Evolutionary conservation across 306 rosid genomes (phyloP).

Genomic region (Begonia loranthoides): DNA sequence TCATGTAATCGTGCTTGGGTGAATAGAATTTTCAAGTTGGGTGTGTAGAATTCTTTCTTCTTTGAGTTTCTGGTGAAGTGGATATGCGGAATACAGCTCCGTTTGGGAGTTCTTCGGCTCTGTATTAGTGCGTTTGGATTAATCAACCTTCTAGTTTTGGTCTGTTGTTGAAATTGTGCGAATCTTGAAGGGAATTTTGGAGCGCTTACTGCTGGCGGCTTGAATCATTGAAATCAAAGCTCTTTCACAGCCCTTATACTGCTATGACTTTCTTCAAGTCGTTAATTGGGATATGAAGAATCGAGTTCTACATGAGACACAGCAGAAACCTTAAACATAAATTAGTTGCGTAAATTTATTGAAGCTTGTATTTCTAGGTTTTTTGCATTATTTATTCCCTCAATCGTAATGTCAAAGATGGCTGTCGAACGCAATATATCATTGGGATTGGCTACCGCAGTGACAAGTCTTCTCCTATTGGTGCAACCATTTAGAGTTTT

Average conservation of each 20-base stretch:
- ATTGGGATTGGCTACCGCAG: conserved; percentile 29
- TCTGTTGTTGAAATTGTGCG: conserved; percentile 12
- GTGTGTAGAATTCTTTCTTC: conserved; percentile 10
- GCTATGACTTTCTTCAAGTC: neutral
- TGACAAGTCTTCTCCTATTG: conserved; percentile 27
- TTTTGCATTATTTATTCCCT: neutral
- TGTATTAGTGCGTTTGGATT: conserved; percentile 4
- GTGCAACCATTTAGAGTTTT: conserved; percentile 30
- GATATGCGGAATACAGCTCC: neutral
- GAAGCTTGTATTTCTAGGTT: too few species aligned
- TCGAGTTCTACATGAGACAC: conserved; percentile 8
- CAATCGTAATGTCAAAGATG: conserved; percentile 10
- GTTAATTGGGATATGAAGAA: conserved; percentile 5
- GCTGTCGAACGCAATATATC: conserved; percentile 10
- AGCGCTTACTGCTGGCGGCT: too few species aligned
- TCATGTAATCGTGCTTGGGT: neutral
- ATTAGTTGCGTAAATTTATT: neutral
- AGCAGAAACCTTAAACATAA: neutral
- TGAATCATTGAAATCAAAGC: too few species aligned
- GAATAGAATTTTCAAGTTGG: conserved; percentile 9
- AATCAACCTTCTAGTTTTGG: neutral
- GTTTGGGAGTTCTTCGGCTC: neutral
- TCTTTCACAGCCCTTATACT: too few species aligned
- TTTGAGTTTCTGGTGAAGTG: neutral
- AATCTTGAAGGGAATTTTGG: conserved; percentile 8